Percentiles rank a stretch among this genome's conserved stretches.
Conservation (phyloP, 768 basidiomycete species). For the Termitomyces eurrhizus region DNA sequence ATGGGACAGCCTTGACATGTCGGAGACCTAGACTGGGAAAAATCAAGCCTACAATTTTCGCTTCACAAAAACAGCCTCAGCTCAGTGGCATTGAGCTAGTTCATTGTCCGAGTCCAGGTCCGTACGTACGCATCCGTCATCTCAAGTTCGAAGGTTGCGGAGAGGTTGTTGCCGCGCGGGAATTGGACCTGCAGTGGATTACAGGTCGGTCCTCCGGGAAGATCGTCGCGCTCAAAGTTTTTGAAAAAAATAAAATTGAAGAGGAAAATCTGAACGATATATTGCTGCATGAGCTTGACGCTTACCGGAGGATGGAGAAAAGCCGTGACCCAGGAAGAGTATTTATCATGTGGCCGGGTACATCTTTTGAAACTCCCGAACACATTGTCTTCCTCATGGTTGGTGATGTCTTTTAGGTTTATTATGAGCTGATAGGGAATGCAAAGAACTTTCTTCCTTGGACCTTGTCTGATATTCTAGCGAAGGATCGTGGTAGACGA, state of each 20-base stretch:
- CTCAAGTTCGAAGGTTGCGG: background rate
- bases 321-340: background rate
- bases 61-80: background rate
- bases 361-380: background rate
- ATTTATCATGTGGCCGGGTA: background rate
- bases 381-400: constrained; percentile 1
- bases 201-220: background rate
- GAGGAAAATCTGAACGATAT: background rate
- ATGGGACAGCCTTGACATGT: background rate
- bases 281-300: background rate
- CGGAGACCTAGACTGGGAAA: background rate
- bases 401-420: background rate
- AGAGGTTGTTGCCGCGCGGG: background rate
- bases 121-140: background rate
- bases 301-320: background rate
- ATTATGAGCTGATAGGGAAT: background rate
- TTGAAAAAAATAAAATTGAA: background rate
- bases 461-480: background rate
- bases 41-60: background rate
- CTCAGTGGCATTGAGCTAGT: background rate
- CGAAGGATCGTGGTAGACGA: background rate
- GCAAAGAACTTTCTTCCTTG: background rate
- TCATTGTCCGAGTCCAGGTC: background rate
- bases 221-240: background rate
- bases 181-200: background rate